These are phyloP conservation scores for Starmerella stigmatis DNA, from an alignment of 805 yeast genomes.

Conservation along the genomic window DNA sequence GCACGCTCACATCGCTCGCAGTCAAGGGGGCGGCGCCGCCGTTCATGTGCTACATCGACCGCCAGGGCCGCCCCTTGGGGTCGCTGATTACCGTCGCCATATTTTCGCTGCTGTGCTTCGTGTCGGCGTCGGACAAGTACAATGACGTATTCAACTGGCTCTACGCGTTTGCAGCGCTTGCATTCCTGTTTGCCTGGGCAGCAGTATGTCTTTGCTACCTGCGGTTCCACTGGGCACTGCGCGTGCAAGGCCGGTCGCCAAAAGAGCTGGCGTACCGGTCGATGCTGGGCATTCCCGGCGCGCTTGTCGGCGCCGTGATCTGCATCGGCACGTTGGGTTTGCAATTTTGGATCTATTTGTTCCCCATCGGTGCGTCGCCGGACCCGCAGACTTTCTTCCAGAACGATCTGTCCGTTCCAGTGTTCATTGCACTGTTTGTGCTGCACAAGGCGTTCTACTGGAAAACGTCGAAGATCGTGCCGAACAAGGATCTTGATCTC, in stretches of 20 bases:
- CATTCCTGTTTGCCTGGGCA: constrained; percentile 25
- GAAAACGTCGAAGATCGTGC: constrained; percentile 34
- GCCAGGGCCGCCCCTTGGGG: constrained; percentile 64
- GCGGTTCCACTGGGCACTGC: constrained; percentile 47
- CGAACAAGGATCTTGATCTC: constrained; percentile 43
- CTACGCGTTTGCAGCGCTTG: constrained; percentile 24
- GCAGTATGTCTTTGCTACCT: constrained; percentile 18
- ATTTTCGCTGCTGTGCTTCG: constrained; percentile 47
- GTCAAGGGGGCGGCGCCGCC: constrained; percentile 54
- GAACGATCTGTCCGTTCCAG: constrained; percentile 40
- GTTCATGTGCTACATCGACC: constrained; percentile 56
- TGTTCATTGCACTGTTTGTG: constrained; percentile 17
- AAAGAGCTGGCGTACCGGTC: constrained; percentile 59
- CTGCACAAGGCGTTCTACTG: constrained; percentile 26
- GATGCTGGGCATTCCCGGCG: constrained; percentile 60
- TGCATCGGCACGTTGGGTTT: constrained; percentile 54
- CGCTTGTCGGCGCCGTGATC: constrained; percentile 49
- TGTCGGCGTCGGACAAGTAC: constrained; percentile 44
- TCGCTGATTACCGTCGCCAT: constrained; percentile 42
- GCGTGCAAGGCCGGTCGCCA: constrained; percentile 53
- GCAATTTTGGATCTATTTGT: constrained; percentile 74
- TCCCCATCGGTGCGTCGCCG: constrained; percentile 42
- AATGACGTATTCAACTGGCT: constrained; percentile 26
- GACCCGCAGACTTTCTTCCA: constrained; percentile 25
- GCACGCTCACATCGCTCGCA: constrained; percentile 56